phyloP scores from a whole-genome alignment of 2,329 filamentous ascomycete species.

The Arthrinium phaeospermum region DNA sequence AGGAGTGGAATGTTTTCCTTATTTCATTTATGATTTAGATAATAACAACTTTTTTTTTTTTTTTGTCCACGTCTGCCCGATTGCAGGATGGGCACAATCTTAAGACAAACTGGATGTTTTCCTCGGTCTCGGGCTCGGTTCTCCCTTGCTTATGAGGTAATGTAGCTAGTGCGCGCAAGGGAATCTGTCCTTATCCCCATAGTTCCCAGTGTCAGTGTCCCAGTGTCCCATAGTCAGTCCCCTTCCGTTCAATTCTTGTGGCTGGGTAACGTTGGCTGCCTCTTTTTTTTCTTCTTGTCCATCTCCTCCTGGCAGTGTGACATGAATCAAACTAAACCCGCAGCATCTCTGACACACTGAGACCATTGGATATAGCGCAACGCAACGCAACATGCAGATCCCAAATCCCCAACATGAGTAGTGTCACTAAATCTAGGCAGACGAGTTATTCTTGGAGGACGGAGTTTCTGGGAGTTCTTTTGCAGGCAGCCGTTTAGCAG shows the following conservation, averaged over 20 bases:
- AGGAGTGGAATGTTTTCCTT: neutral
- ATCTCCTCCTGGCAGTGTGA: neutral
- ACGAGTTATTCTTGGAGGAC: neutral
- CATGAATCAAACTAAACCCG: slow-evolving; percentile 9
- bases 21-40: neutral
- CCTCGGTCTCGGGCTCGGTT: neutral
- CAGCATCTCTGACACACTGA: slow-evolving; percentile 12
- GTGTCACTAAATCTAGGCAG: neutral
- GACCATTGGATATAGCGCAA: slow-evolving; percentile 14
- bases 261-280: slow-evolving; percentile 14
- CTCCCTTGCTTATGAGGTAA: neutral
- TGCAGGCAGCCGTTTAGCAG: neutral
- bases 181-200: neutral
- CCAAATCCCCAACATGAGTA: neutral
- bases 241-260: neutral
- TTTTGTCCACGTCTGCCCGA: neutral
- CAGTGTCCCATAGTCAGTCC: no score
- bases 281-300: neutral
- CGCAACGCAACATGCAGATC: slow-evolving; percentile 5
- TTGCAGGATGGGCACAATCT: neutral
- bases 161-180: neutral
- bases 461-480: neutral
- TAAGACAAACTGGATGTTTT: neutral
- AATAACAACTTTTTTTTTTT: no score
- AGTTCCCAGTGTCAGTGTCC: no score